Base-by-base conservation (phyloP, 345 rosid species). In the Physaria fendleri region DNA sequence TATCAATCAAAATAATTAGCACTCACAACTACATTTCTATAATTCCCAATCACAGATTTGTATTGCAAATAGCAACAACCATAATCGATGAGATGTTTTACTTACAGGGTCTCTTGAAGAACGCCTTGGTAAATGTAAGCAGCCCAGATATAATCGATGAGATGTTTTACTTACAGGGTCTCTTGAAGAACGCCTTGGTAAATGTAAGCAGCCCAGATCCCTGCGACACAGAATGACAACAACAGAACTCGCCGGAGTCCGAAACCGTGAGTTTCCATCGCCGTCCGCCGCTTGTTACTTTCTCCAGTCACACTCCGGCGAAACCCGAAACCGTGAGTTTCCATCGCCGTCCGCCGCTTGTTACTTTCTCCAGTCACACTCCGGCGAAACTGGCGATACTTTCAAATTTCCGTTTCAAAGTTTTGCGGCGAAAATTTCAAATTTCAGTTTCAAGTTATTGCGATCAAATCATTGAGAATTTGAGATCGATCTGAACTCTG, bases 131-230 rank as follows among this genome's bases (percentile, higher is more conserved):
- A 93, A 54, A 93, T 85, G 58, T 93, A 93, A 8, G 97, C 95
- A 39, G 97, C 66, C 97, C 99, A 89, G 15, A 29, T 1, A n/a
- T 49, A 52, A 43, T 54, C 22, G 20, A 69, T 38, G 16, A 28
- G 27, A 60, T 16, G 1, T 32, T 15, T 32, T 2, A 62, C 95
- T 74, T 76, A 92, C 99, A 89, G 70, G 27, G 91, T 93, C 56
- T 93, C 99, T 46, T 93, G 99, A 40, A 93, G 95, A 74, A 86
- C 56, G 48, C 99, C 99, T 79, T 89, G 99, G 72, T 93, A 93
- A 54, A 93, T 85, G 58, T 93, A 93, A 8, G 97, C 95, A 39
- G 97, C 66, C 97, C 99, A 89, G 72, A 93, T 89, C 68, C 99
- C 97, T 59, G 91, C 82, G 63, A 89, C 87, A 75, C 99, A 93